Evolutionary conservation across 768 basidiomycete species (phyloP).

Genomic region (Amanita brunnescens): DNA sequence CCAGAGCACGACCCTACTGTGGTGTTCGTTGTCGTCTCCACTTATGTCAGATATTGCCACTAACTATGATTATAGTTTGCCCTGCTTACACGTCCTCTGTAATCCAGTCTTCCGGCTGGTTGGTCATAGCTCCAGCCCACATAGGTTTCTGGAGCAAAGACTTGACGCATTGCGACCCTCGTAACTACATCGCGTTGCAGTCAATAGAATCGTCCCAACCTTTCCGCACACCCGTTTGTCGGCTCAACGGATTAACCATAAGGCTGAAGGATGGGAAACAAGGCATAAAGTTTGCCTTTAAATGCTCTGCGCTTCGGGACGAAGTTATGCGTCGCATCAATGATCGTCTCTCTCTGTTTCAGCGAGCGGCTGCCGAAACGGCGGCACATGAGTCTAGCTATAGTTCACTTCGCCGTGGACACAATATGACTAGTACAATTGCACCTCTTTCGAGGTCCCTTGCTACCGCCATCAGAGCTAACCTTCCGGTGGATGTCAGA

Average conservation of each 20-base stretch:
- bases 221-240: conserved; percentile 20
- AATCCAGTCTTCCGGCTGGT: conserved; percentile 30
- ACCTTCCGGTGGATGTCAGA: conserved; percentile 21
- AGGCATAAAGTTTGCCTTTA: conserved; percentile 44
- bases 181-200: conserved; percentile 34
- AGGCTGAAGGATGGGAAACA: conserved; percentile 34
- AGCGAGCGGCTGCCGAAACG: not conserved
- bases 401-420: conserved; percentile 4
- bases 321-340: conserved; percentile 33
- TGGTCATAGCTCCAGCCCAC: conserved; percentile 30
- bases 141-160: conserved; percentile 41
- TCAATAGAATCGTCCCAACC: conserved; percentile 31
- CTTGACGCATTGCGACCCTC: conserved; percentile 26
- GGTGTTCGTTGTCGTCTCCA: conserved; percentile 19
- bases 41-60: not conserved
- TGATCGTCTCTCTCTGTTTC: conserved; percentile 8
- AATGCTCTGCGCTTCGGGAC: conserved; percentile 28
- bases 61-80: conserved; percentile 19
- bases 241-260: conserved; percentile 30
- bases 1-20: conserved; percentile 13
- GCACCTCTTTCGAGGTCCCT: conserved; percentile 36
- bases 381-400: not conserved
- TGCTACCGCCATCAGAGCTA: conserved; percentile 20
- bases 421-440: conserved; percentile 30
- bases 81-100: conserved; percentile 27